Conservation (phyloP, 2,329 filamentous ascomycete species). For the Nemania sp. region DNA sequence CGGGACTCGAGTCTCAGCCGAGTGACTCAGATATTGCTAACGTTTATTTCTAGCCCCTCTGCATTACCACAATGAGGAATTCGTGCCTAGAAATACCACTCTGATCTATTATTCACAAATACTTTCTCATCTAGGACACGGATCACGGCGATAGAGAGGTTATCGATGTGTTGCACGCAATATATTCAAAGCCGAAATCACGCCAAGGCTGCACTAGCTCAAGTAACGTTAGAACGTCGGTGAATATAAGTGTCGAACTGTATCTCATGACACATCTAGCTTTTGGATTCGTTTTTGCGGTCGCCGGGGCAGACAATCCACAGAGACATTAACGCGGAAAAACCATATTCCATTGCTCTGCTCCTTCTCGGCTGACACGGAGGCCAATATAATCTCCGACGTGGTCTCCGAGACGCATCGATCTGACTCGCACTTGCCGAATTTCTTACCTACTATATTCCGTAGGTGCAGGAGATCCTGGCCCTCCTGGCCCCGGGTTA, state of each 20-base stretch:
- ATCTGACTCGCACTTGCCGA: conserved; percentile 20
- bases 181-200: too few relatives aligned
- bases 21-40: neutral
- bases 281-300: conserved; percentile 7
- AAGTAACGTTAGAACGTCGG: neutral
- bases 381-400: conserved; percentile 18
- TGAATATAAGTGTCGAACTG: too few relatives aligned
- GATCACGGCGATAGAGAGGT: neutral
- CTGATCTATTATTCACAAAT: neutral
- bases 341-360: conserved; percentile 13
- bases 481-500: conserved; percentile 14
- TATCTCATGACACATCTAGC: neutral
- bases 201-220: too few relatives aligned
- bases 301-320: conserved; percentile 19
- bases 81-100: neutral
- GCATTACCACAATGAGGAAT: neutral
- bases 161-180: neutral
- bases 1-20: neutral
- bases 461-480: conserved; percentile 24
- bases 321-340: conserved; percentile 11
- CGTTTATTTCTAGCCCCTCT: neutral
- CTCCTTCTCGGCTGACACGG: conserved; percentile 18
- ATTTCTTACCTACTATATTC: conserved; percentile 23
- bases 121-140: neutral
- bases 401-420: conserved; percentile 23